A percentile compares a stretch with the other conserved stretches of the same genome.
These are phyloP conservation scores for Gracilariopsis chorda DNA, from an alignment of 23 red algal genomes.

Conservation along the genomic window DNA sequence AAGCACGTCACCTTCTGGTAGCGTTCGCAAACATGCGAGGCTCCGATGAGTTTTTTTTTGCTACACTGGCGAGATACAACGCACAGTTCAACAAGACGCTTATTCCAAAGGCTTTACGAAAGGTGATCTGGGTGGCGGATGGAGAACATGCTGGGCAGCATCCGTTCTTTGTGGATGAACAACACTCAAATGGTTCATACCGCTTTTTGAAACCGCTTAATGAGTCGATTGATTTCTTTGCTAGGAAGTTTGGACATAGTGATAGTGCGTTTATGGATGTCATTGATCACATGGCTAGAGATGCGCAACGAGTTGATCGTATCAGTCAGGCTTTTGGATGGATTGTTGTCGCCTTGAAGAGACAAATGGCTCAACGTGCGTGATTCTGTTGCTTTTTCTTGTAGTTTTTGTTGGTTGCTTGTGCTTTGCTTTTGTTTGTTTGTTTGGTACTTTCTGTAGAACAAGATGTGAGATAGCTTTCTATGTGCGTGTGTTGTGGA, in stretches of 20 bases:
- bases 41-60: slow-evolving; percentile 77
- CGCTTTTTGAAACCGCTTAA: neutral
- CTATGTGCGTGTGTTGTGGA: no score
- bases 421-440: no score
- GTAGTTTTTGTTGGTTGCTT: no score
- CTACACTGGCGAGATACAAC: slow-evolving; percentile 49
- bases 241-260: slow-evolving; percentile 62
- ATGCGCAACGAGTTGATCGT: neutral
- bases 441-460: no score
- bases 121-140: slow-evolving; percentile 64
- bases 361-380: no score
- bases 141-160: slow-evolving; percentile 67
- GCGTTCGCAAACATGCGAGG: slow-evolving; percentile 64
- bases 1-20: slow-evolving; percentile 60
- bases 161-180: slow-evolving; percentile 76
- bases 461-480: no score
- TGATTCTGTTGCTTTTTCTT: no score
- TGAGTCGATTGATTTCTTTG: slow-evolving; percentile 23
- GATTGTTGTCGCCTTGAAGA: neutral
- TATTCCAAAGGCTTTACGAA: slow-evolving; percentile 30
- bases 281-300: slow-evolving; percentile 39
- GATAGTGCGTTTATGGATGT: slow-evolving; percentile 64
- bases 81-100: slow-evolving; percentile 38
- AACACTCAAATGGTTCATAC: neutral
- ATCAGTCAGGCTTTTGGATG: neutral